phyloP scores from a whole-genome alignment of 148 eudicot species.

The Rhododendron simsii region DNA sequence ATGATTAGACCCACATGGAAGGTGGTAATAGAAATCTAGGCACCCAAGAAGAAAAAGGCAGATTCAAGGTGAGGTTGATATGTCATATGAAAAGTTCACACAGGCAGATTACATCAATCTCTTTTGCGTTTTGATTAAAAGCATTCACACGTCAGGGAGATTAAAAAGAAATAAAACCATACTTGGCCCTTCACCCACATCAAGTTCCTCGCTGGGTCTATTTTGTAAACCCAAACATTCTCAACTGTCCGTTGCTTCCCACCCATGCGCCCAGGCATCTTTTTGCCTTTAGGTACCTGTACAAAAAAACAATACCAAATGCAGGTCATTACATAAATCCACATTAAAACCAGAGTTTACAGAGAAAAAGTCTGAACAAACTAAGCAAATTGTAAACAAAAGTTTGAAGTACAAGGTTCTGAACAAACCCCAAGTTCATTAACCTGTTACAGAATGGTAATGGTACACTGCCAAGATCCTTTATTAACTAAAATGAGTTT shows the following conservation, averaged over 20 bases:
- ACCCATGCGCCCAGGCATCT: conserved; percentile 98
- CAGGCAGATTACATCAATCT: background rate
- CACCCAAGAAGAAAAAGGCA: background rate
- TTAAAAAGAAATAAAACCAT: conserved; percentile 18
- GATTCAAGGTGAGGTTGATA: background rate
- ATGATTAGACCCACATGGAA: background rate
- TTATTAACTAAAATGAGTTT: background rate
- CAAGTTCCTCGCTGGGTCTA: conserved; percentile 83
- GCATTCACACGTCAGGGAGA: background rate
- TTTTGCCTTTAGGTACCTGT: conserved; percentile 76
- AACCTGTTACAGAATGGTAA: background rate
- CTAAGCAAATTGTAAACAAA: background rate
- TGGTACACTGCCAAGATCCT: background rate
- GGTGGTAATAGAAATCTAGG: background rate
- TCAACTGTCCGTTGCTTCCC: conserved; percentile 67
- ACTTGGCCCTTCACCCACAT: conserved; percentile 98
- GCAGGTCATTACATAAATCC: background rate
- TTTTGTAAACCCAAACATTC: conserved; percentile 89
- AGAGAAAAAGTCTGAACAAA: background rate
- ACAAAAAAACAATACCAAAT: conserved; percentile 3
- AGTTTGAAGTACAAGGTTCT: background rate
- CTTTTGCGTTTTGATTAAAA: background rate
- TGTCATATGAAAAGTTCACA: background rate
- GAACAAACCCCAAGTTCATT: background rate
- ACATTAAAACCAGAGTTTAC: background rate